Conservation (phyloP, 306 rosid genomes). For the Medicago arabica region DNA sequence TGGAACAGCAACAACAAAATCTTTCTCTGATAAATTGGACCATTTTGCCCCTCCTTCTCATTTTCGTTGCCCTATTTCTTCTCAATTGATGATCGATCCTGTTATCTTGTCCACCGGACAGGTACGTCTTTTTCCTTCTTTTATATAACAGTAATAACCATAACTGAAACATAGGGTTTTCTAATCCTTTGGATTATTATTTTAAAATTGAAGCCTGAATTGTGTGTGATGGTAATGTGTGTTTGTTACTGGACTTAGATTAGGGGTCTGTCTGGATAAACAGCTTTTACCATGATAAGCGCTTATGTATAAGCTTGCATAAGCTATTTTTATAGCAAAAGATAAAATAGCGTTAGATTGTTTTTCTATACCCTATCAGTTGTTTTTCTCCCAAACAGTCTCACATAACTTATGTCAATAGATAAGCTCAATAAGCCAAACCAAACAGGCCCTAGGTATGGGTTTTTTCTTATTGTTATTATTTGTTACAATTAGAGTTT, state of each 20-base stretch:
- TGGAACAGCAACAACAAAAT: neutral
- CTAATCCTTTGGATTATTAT: neutral
- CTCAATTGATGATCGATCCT: slow-evolving; percentile 78
- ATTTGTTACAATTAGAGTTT: neutral
- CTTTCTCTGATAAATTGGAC: slow-evolving; percentile 42
- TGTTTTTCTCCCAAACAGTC: no score
- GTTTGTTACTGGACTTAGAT: no score
- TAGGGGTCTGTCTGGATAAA: no score
- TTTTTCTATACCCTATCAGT: no score
- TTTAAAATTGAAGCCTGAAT: neutral
- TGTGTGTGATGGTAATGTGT: neutral
- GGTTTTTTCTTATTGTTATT: neutral
- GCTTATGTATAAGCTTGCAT: no score
- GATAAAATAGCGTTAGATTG: no score
- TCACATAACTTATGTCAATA: no score
- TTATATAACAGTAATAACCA: slow-evolving; percentile 1
- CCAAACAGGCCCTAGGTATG: neutral
- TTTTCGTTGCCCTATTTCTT: slow-evolving; percentile 82
- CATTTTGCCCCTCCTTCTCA: slow-evolving; percentile 50
- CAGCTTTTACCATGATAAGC: no score
- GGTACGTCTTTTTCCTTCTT: slow-evolving; percentile 41
- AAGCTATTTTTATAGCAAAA: no score
- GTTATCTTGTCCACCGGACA: slow-evolving; percentile 79
- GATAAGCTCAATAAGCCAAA: no score
- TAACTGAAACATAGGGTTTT: neutral